phyloP scores from a whole-genome alignment of 768 basidiomycete genomes.

The Amanita phalloides region DNA sequence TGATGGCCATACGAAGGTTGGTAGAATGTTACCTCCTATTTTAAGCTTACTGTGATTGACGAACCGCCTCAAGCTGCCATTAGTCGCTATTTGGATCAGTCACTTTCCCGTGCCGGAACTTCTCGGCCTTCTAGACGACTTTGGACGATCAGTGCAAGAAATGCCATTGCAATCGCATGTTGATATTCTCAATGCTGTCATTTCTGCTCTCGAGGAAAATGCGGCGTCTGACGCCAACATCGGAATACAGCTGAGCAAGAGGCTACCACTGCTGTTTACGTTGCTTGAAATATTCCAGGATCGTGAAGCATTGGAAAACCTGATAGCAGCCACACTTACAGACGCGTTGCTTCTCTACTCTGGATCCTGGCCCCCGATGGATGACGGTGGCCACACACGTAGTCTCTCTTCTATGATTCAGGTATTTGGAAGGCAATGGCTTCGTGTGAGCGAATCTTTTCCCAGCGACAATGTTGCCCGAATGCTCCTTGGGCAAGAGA shows the following conservation, averaged over 20 bases:
- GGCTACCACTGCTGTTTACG: slow-evolving; percentile 26
- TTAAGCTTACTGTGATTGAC: not conserved
- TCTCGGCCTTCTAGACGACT: slow-evolving; percentile 31
- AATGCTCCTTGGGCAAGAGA: slow-evolving; percentile 27
- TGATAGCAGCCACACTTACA: slow-evolving; percentile 32
- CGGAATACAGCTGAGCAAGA: slow-evolving; percentile 16
- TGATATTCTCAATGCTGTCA: slow-evolving; percentile 23
- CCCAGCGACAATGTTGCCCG: slow-evolving; percentile 17
- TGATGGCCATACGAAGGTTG: slow-evolving; percentile 4
- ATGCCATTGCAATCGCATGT: slow-evolving; percentile 4
- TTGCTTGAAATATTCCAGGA: slow-evolving; percentile 23
- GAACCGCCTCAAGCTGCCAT: slow-evolving; percentile 12
- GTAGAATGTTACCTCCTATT: not conserved
- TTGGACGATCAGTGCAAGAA: slow-evolving; percentile 11
- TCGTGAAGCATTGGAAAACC: slow-evolving; percentile 30
- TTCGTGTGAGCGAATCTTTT: slow-evolving; percentile 10
- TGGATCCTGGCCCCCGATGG: not conserved
- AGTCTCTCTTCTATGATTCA: slow-evolving; percentile 11
- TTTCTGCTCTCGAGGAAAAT: slow-evolving; percentile 20
- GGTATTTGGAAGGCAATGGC: slow-evolving; percentile 23
- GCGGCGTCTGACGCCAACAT: not conserved
- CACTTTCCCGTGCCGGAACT: slow-evolving; percentile 36
- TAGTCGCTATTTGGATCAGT: slow-evolving; percentile 40
- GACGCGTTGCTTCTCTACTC: slow-evolving; percentile 24
- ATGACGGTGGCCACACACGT: slow-evolving; percentile 8